Conservation (phyloP, 495 filamentous ascomycete species). For the Aspergillus campestris region DNA sequence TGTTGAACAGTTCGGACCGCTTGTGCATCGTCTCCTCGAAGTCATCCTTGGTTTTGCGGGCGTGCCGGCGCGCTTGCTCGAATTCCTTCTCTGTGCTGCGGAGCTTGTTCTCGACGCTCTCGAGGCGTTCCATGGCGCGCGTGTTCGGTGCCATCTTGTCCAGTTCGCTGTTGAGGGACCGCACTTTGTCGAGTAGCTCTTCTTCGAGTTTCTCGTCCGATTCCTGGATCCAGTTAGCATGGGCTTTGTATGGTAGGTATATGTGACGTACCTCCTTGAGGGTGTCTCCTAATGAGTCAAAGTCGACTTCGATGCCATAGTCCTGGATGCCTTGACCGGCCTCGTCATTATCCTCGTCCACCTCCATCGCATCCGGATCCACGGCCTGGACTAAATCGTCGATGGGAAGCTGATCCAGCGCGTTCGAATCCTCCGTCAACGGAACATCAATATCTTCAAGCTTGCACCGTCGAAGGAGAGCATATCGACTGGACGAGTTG, state of each 20-base stretch:
- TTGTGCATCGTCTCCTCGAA: slow-evolving; percentile 74
- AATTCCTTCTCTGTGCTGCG: slow-evolving; percentile 82
- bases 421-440: slow-evolving; percentile 59
- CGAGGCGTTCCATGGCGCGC: slow-evolving; percentile 87
- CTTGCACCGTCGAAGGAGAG: slow-evolving; percentile 78
- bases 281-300: slow-evolving; percentile 77
- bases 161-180: slow-evolving; percentile 63
- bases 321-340: slow-evolving; percentile 50
- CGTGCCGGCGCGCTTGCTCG: slow-evolving; percentile 65
- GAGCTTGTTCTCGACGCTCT: slow-evolving; percentile 74
- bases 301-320: slow-evolving; percentile 90
- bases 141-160: slow-evolving; percentile 94
- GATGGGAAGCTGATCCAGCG: slow-evolving; percentile 76
- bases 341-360: slow-evolving; percentile 55
- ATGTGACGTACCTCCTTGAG: slow-evolving; percentile 60
- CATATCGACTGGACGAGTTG: slow-evolving; percentile 72
- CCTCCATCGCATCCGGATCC: slow-evolving; percentile 76
- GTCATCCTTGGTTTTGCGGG: slow-evolving; percentile 67
- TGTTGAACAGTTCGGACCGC: slow-evolving; percentile 87
- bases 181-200: slow-evolving; percentile 70
- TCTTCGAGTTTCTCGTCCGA: slow-evolving; percentile 66
- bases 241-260: neutral
- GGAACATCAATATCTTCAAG: slow-evolving; percentile 88
- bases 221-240: slow-evolving; percentile 40
- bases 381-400: slow-evolving; percentile 66